Base-by-base conservation (phyloP, 371 early-diverging fungal genomes). In the Entomophthora muscae region DNA sequence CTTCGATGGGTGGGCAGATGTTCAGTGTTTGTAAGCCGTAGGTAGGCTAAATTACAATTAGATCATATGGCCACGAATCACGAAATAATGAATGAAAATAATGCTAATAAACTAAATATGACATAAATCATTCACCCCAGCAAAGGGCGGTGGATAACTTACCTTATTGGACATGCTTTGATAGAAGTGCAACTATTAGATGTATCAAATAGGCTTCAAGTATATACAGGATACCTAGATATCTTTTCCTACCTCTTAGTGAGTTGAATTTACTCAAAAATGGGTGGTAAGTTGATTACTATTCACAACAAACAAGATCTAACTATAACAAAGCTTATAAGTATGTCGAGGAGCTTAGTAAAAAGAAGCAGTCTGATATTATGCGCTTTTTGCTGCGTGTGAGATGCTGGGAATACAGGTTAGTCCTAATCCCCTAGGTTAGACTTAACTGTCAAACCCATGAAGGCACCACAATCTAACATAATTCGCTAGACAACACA, bases 341-440 rank as follows among this genome's bases (percentile, higher is more conserved):
- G 79, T 97, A 97, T 79, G 83, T 98, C 70, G 92, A 92, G 83
- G 95, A 95, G 82, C 86, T 98, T 69, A 84, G 89, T 78, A 93
- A 91, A 82, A 91, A 95, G 89, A 98, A 97, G 85, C 98, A 99
- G 82, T 89, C 89, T 65, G 98, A 98, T 83, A 95, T 96, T 67
- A 83, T 97, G 83, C 90, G 98, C 75, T 99, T 98, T 85, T 84
- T 98, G 69, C 84, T 91, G 69, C 92, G 98, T 75, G 87, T 99
- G 57, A 82, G 98, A 75, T 89, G 92, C 83, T 98, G 98, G 95
- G 98, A 98, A 80, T 98, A 88, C 88, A 82, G 93, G 83, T 82
- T 76, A 33, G 63, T 63, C 63, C 63, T 26, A 52, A 27, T 63
- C 32, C 63, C 63, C 54, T 63, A 63, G 63, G 63, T 63, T 63